A percentile compares a stretch with the other conserved stretches of the same genome.
Evolutionary conservation across 1,139 yeast species (phyloP).

Genomic region (Wickerhamomyces sp.): DNA sequence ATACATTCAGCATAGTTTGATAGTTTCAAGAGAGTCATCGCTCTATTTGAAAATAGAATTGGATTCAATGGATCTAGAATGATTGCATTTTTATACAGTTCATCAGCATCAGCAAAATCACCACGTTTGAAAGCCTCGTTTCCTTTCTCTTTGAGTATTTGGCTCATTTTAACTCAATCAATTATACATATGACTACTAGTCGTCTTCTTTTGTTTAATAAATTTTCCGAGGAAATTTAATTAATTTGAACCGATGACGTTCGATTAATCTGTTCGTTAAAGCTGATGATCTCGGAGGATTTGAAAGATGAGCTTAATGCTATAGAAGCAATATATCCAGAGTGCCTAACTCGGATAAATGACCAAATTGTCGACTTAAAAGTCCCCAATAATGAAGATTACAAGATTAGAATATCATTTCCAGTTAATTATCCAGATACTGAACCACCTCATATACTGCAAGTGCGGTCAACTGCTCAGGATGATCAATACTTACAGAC

Average conservation of each 20-base stretch:
- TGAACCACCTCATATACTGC: constrained; percentile 51
- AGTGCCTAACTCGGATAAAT: constrained; percentile 37
- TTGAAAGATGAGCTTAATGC: constrained; percentile 77
- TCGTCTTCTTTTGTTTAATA: not conserved
- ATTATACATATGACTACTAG: not conserved
- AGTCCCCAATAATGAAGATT: constrained; percentile 61
- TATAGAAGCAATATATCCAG: constrained; percentile 87
- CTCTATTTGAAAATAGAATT: constrained; percentile 71
- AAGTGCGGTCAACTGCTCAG: constrained; percentile 38
- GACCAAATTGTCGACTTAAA: constrained; percentile 43
- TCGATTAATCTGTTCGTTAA: constrained; percentile 4
- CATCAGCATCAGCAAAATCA: constrained; percentile 53
- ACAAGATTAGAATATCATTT: constrained; percentile 60
- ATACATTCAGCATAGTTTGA: constrained; percentile 53
- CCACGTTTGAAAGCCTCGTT: constrained; percentile 58
- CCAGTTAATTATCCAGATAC: constrained; percentile 64
- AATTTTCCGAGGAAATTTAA: not conserved
- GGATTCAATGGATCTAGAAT: constrained; percentile 52
- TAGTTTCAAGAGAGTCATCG: constrained; percentile 64
- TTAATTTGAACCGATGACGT: not conserved
- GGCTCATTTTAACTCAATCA: too few relatives aligned
- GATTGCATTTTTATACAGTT: constrained; percentile 63
- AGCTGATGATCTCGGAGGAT: constrained; percentile 38
- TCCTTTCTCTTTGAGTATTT: constrained; percentile 42
- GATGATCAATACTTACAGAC: constrained; percentile 39